Evolutionary conservation across 2,329 filamentous ascomycete species (phyloP).

Genomic region (Ceratocystis colombiana): DNA sequence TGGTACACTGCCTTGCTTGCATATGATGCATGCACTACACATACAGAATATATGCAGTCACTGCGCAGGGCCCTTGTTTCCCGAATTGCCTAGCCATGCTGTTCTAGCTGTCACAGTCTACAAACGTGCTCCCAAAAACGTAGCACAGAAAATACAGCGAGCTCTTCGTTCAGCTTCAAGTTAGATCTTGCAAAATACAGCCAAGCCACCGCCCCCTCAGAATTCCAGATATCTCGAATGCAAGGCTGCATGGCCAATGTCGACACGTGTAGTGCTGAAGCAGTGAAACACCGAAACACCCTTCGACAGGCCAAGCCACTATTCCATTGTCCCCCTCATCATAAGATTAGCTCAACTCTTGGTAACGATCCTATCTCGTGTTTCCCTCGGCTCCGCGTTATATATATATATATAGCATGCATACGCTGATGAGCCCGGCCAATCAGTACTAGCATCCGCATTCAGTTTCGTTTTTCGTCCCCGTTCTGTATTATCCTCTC

Average conservation of each 20-base stretch:
- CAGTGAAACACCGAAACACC: not conserved
- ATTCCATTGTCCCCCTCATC: not conserved
- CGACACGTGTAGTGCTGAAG: not conserved
- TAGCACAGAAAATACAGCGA: too few relatives aligned
- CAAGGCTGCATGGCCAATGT: too few relatives aligned
- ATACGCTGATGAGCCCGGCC: not conserved
- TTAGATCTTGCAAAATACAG: too few relatives aligned
- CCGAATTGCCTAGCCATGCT: not conserved
- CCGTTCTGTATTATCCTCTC: not conserved
- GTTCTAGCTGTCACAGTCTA: not conserved
- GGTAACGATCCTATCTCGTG: not conserved
- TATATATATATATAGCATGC: not conserved
- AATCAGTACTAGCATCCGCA: not conserved
- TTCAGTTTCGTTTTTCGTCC: not conserved
- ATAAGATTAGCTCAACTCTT: not conserved
- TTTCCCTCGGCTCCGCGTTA: not conserved
- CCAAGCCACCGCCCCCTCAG: too few relatives aligned
- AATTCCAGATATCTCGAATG: too few relatives aligned
- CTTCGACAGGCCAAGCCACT: constrained; percentile 1
- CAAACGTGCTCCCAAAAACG: not conserved
- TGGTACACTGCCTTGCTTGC: too few relatives aligned
- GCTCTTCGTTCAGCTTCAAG: too few relatives aligned
- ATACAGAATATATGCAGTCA: not conserved
- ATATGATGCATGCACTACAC: not conserved
- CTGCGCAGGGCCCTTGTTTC: constrained; percentile 1